A percentile compares a stretch with the other conserved stretches of the same genome.
Conservation (phyloP, 169 alveolate genomes). For the Plasmodium adleri region DNA sequence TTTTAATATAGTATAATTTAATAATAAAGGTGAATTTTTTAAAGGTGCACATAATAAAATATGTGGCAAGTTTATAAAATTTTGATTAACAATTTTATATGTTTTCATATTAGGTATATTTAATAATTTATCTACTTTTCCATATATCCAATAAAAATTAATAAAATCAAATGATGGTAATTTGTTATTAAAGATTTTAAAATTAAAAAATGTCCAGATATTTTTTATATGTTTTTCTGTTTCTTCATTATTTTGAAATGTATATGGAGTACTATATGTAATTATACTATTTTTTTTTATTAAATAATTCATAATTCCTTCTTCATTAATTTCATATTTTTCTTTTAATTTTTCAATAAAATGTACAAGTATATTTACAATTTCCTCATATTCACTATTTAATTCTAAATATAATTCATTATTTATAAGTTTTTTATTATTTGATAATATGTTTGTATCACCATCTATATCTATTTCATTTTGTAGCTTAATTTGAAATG, state of each 20-base stretch:
- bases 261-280: conserved; percentile 64
- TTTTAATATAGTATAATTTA: conserved; percentile 65
- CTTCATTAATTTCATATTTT: conserved; percentile 42
- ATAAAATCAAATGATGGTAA: conserved; percentile 52
- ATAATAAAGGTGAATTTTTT: conserved; percentile 42
- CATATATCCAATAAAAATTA: conserved; percentile 42
- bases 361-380: conserved; percentile 33
- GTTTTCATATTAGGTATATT: conserved; percentile 59
- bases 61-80: conserved; percentile 55
- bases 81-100: conserved; percentile 47
- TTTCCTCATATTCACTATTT: conserved; percentile 59
- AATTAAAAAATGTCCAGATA: conserved; percentile 71
- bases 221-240: conserved; percentile 65
- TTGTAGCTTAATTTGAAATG: conserved; percentile 36
- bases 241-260: conserved; percentile 50
- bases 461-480: conserved; percentile 68
- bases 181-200: conserved; percentile 50
- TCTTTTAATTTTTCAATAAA: conserved; percentile 45
- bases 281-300: conserved; percentile 25
- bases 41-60: conserved; percentile 20
- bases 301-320: conserved; percentile 28
- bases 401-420: conserved; percentile 43
- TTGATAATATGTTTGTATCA: conserved; percentile 20
- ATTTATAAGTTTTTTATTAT: conserved; percentile 19
- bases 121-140: conserved; percentile 31